Evolutionary conservation across 768 basidiomycete species (phyloP), one percentile per base, ranked within the genome.

Genomic region (Rhodotorula diobovata): DNA sequence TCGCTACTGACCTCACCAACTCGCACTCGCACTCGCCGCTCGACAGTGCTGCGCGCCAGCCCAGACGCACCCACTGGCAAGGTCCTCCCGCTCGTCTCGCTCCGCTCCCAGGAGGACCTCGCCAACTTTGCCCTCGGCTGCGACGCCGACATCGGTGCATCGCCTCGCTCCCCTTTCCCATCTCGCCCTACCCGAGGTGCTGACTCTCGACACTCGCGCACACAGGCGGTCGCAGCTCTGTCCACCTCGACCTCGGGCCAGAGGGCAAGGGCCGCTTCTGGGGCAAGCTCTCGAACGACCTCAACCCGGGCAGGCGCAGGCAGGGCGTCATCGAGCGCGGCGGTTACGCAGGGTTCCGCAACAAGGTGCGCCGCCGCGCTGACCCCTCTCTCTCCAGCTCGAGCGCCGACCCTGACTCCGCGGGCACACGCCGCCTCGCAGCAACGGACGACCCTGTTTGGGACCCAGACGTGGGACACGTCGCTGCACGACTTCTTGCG

Each of bases 311-410:
- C 4, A 35, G 70, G 18, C 48, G 66, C 43, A 77, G 75, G 73
- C 72, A 76, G 15, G 74, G 76, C 32, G 77, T 76, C 21, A 60
- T 78, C 48, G 78, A 77, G 48, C 83, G 90, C 59, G 87, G 88
- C 11, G 94, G 94, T 0, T 98, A 95, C 80, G 91, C 92, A 25
- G 94, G 91, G 28, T 91, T 97, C 79, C 83, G 91, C 73, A 95
- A 88, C 79, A 89, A 88, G 83, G 92, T 90, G 66, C 64, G 82
- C 70, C 28, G 48, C 21, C 43, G 34, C 18, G 18, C 43, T 32
- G 15, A 28, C 21, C 37, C 16, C 32, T 43, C 20, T 30, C 30
- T 15, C 16, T 7, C 51, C 21, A 43, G 28, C 39, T 55, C 51
- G 41, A 25, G 30, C 50, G 28, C 23, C n/a, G 32, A 45, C 66